Conservation (phyloP, 2,329 filamentous ascomycete genomes). For the Helotiales sp. region DNA sequence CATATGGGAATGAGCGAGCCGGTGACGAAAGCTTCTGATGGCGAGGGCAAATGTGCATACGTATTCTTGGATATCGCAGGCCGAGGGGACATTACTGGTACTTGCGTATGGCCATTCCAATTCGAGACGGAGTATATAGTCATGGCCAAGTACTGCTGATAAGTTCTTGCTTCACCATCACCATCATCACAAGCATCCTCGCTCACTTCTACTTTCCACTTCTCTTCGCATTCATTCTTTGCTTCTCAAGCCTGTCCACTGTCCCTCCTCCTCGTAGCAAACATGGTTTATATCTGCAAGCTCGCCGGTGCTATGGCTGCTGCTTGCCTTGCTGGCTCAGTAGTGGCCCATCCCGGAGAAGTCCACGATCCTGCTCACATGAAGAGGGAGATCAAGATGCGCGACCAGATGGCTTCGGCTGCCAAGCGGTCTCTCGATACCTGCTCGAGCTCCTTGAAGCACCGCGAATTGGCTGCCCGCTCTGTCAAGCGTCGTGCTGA, state of each 20-base stretch:
- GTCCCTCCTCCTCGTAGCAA: slow-evolving; percentile 7
- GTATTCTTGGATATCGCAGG: neutral
- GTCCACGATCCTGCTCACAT: slow-evolving; percentile 18
- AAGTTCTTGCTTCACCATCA: slow-evolving; percentile 14
- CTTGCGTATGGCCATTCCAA: neutral
- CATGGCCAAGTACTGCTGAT: neutral
- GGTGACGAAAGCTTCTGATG: slow-evolving; percentile 14
- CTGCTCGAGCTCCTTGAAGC: slow-evolving; percentile 39
- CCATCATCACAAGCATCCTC: slow-evolving; percentile 8
- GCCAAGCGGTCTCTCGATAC: slow-evolving; percentile 33
- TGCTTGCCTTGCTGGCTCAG: slow-evolving; percentile 20
- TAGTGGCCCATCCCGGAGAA: slow-evolving; percentile 26
- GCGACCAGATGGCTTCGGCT: slow-evolving; percentile 24
- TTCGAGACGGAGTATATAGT: slow-evolving; percentile 3
- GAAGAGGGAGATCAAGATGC: slow-evolving; percentile 25
- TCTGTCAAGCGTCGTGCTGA: slow-evolving; percentile 38
- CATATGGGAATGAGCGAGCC: neutral
- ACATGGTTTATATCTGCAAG: slow-evolving; percentile 26
- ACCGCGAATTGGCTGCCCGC: slow-evolving; percentile 36
- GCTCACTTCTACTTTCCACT: neutral
- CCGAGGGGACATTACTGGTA: neutral
- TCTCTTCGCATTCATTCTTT: slow-evolving; percentile 7
- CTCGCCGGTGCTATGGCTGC: slow-evolving; percentile 21
- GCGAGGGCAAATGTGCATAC: neutral
- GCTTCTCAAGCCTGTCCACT: neutral